phyloP scores from a whole-genome alignment of 2,329 filamentous ascomycete genomes.

The Endocalyx cinctus region DNA sequence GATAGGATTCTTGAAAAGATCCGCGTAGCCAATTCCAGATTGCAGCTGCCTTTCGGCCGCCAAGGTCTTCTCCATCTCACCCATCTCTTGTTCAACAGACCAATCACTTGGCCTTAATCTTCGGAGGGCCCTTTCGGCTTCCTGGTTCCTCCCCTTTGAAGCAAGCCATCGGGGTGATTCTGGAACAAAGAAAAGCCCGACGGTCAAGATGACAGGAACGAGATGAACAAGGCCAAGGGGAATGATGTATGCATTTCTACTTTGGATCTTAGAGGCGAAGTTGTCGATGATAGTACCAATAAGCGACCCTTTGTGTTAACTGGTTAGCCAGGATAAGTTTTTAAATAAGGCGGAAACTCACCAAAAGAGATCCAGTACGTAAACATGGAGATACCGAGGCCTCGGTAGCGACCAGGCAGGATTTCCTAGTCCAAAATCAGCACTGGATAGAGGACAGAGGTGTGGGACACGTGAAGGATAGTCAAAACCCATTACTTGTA shows the following conservation, averaged over 20 bases:
- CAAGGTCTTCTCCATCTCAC: conserved; percentile 33
- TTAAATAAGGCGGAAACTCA: conserved; percentile 26
- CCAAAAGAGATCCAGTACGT: conserved; percentile 44
- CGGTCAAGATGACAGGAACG: conserved; percentile 29
- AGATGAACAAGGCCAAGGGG: conserved; percentile 26
- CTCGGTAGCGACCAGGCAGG: conserved; percentile 41
- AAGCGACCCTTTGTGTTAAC: conserved; percentile 39
- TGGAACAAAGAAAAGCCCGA: conserved; percentile 34
- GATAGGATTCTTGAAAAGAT: conserved; percentile 47
- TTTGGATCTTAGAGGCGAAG: conserved; percentile 28
- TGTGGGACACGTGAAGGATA: not conserved
- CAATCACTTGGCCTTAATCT: conserved; percentile 28
- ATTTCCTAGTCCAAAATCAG: conserved; percentile 33
- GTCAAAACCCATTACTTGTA: conserved; percentile 11
- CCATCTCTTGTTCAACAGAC: conserved; percentile 27
- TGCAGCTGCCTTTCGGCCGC: conserved; percentile 28
- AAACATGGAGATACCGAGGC: conserved; percentile 42
- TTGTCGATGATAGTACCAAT: conserved; percentile 48
- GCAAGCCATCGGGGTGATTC: conserved; percentile 39
- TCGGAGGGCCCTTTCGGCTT: conserved; percentile 28
- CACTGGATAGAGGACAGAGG: not conserved
- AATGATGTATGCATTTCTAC: conserved; percentile 20
- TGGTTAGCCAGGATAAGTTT: no score
- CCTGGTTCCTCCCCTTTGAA: conserved; percentile 23
- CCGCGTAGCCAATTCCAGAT: conserved; percentile 32